A percentile compares a stretch with the other conserved stretches of the same genome.
phyloP scores from a whole-genome alignment of 306 rosid species.

The Casuarina glauca region DNA sequence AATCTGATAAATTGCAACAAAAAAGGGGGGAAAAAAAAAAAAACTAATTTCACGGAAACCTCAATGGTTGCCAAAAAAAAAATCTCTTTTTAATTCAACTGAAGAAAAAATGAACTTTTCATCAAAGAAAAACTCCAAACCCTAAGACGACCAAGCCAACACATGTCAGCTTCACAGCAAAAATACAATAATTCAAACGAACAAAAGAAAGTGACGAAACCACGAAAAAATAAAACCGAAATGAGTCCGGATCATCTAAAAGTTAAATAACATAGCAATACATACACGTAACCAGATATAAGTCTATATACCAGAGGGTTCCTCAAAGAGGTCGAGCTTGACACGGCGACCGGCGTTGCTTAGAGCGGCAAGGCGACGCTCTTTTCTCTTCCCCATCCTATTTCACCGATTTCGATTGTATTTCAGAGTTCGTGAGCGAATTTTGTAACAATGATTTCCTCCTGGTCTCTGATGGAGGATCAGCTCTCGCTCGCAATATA shows the following conservation, averaged over 20 bases:
- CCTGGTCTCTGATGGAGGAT: too few relatives aligned
- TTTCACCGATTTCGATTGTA: not conserved
- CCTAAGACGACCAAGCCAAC: not conserved
- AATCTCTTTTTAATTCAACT: not conserved
- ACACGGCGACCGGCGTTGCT: constrained; percentile 92
- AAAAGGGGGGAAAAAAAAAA: not conserved
- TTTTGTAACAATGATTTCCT: too few relatives aligned
- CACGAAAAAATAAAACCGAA: not conserved
- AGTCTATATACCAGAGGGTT: constrained; percentile 81
- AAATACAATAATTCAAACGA: not conserved
- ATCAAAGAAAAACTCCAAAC: not conserved
- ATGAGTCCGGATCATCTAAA: too few relatives aligned
- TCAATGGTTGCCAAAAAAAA: not conserved
- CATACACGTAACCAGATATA: not conserved
- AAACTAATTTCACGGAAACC: not conserved
- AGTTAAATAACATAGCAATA: not conserved
- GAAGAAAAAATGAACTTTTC: not conserved
- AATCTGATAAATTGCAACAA: not conserved
- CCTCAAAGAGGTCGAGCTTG: constrained; percentile 95
- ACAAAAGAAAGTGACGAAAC: not conserved
- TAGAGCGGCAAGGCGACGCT: constrained; percentile 88
- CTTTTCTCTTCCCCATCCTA: constrained; percentile 93
- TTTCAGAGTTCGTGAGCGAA: not conserved
- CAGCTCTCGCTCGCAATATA: too few relatives aligned
- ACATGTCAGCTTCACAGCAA: not conserved